Evolutionary conservation across 2,329 filamentous ascomycete genomes (phyloP).

Genomic region (Talaromyces verruculosus): DNA sequence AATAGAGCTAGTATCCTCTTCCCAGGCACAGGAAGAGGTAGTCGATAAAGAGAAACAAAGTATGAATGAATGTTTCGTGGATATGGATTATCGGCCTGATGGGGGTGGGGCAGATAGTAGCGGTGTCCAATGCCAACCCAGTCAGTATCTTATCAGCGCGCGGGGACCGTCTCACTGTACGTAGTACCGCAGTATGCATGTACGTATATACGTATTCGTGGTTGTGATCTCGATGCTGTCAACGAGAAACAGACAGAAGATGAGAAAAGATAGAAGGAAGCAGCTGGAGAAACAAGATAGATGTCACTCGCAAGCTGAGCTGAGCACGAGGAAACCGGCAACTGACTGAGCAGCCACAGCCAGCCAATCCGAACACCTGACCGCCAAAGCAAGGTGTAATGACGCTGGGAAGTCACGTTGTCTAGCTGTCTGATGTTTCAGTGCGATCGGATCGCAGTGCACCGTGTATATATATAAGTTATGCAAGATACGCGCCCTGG

Average conservation of each 20-base stretch:
- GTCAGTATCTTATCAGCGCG: slow-evolving; percentile 13
- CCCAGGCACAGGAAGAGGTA: background rate
- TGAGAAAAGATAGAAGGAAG: background rate
- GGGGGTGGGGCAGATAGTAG: slow-evolving; percentile 16
- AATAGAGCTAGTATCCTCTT: background rate
- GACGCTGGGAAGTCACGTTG: slow-evolving; percentile 13
- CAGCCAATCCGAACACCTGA: slow-evolving; percentile 14
- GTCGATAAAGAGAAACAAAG: background rate
- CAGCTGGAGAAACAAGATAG: background rate
- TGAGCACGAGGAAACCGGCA: background rate
- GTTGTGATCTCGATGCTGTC: background rate
- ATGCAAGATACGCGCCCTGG: background rate
- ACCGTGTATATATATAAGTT: background rate
- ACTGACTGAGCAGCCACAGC: background rate
- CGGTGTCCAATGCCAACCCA: slow-evolving; percentile 19
- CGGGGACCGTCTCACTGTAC: no score
- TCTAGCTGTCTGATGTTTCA: background rate
- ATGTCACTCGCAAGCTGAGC: slow-evolving; percentile 9
- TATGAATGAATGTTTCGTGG: slow-evolving; percentile 5
- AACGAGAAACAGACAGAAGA: background rate
- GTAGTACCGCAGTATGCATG: no score
- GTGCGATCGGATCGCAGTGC: background rate
- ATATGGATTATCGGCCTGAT: slow-evolving; percentile 12
- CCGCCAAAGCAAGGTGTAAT: slow-evolving; percentile 11
- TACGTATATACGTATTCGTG: background rate